These are phyloP conservation scores for Pouteria glomerata DNA, from an alignment of 148 eudicot genomes.

Conservation along the genomic window DNA sequence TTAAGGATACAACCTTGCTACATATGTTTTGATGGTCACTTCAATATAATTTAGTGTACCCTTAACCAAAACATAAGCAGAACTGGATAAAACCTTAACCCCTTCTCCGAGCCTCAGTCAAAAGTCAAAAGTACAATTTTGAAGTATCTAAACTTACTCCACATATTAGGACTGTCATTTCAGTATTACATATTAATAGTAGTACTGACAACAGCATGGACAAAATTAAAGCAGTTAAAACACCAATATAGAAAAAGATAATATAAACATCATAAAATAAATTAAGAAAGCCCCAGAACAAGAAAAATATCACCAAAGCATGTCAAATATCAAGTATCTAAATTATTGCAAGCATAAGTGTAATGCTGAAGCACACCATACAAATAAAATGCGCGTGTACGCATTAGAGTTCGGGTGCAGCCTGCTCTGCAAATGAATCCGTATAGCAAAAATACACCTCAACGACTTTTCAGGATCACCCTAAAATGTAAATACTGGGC, in stretches of 20 bases:
- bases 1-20: constrained; percentile 41
- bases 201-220: not conserved
- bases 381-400: not conserved
- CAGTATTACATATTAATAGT: not conserved
- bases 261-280: not conserved
- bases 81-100: constrained; percentile 1
- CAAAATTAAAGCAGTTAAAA: not conserved
- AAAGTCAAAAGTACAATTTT: not conserved
- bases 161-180: not conserved
- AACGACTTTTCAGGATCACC: not conserved
- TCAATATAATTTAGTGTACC: not conserved
- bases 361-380: not conserved
- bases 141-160: not conserved
- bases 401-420: not conserved
- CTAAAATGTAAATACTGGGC: not conserved
- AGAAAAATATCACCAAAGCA: not conserved
- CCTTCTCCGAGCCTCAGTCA: not conserved
- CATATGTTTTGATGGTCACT: not conserved
- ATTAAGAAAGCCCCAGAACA: not conserved
- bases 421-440: not conserved
- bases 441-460: not conserved
- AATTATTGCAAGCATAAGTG: not conserved
- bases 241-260: not conserved
- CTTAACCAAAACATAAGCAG: not conserved
- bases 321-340: not conserved